Percentiles rank a stretch among this genome's conserved stretches.
Conservation (phyloP, 176 grass and related monocot genomes). For the Aegilops umbellulata region DNA sequence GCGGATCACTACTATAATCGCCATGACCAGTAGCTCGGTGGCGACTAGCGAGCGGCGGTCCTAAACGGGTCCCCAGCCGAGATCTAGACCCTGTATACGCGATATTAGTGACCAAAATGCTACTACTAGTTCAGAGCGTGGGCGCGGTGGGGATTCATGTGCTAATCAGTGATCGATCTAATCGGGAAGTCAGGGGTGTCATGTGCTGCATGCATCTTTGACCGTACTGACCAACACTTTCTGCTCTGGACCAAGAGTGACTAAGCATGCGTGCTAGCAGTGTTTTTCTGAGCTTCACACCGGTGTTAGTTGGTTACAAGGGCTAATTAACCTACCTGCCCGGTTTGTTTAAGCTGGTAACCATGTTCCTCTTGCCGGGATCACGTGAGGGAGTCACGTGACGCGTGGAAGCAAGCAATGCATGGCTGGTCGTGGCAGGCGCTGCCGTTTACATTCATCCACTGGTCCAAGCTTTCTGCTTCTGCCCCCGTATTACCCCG, state of each 20-base stretch:
- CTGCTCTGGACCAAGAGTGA: too few species aligned
- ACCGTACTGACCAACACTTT: not conserved
- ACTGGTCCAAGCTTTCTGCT: not conserved
- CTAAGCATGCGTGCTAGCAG: too few species aligned
- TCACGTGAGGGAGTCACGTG: not conserved
- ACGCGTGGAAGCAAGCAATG: not conserved
- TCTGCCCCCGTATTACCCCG: too few species aligned
- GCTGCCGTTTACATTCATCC: not conserved
- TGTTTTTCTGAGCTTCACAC: not conserved
- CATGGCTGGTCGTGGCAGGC: not conserved
- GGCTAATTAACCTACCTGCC: not conserved
- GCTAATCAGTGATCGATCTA: conserved; percentile 8
- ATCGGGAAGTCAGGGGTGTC: not conserved
- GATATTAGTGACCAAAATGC: not conserved
- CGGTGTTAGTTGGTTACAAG: not conserved
- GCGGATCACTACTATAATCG: not conserved
- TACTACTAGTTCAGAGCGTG: not conserved
- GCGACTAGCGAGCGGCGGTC: conserved; percentile 29
- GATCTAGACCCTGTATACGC: not conserved
- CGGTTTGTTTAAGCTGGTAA: not conserved
- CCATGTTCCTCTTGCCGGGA: not conserved
- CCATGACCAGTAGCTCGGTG: not conserved
- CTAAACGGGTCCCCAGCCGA: not conserved
- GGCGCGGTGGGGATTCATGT: conserved; percentile 14
- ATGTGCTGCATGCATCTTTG: conserved; percentile 23